These are phyloP conservation scores for Leptomonas seymouri DNA, from an alignment of 208 protist genomes.

Conservation along the genomic window DNA sequence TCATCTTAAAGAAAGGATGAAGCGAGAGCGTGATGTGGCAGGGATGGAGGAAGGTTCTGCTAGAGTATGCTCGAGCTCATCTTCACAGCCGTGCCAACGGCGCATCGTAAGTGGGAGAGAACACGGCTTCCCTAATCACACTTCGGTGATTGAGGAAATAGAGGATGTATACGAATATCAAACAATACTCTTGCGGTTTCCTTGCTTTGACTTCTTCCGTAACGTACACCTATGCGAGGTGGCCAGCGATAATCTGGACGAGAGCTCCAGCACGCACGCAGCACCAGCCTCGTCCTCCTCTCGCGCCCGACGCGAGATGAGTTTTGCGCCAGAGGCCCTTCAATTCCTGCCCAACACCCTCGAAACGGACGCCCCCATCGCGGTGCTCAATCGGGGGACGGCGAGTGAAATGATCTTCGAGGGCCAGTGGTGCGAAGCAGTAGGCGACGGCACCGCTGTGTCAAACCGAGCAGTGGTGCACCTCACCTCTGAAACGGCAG, in stretches of 20 bases:
- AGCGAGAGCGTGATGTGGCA: neutral
- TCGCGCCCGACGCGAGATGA: neutral
- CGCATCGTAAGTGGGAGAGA: conserved; percentile 14
- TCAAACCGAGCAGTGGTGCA: conserved; percentile 62
- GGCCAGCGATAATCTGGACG: neutral
- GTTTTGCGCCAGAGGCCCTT: conserved; percentile 43
- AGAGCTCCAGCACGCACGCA: neutral
- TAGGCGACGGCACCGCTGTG: conserved; percentile 1
- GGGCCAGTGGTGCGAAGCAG: conserved; percentile 57
- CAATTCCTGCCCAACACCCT: conserved; percentile 48
- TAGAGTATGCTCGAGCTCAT: neutral
- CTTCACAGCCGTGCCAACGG: neutral
- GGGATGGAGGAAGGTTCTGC: neutral
- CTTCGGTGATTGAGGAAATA: conserved; percentile 46
- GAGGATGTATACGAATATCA: conserved; percentile 47
- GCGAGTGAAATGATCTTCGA: conserved; percentile 56
- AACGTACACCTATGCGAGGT: conserved; percentile 78
- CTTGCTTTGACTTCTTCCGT: conserved; percentile 82
- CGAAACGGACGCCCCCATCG: conserved; percentile 47
- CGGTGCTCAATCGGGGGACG: conserved; percentile 44
- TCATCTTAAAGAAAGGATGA: neutral
- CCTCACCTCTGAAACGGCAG: conserved; percentile 8
- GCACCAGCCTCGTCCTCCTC: neutral
- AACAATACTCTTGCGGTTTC: conserved; percentile 70
- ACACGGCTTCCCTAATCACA: conserved; percentile 7